Base-by-base conservation (phyloP, 306 rosid species). In the Lagenaria siceraria region DNA sequence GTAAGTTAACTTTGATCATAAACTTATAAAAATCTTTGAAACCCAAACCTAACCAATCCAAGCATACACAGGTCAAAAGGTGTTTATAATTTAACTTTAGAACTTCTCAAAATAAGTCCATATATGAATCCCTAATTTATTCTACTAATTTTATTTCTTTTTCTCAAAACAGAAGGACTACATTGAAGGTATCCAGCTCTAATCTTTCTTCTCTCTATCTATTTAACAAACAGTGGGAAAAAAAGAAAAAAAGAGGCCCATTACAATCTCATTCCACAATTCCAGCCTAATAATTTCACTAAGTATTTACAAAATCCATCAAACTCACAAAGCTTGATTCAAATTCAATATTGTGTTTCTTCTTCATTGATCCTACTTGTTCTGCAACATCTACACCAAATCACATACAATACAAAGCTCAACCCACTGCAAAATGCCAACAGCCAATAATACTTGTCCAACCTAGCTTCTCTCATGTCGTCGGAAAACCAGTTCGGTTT, bases 401-500 rank as follows among this genome's bases (percentile, higher is more conserved):
- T 59, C 46, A 64, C 78, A 86, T 90, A 95, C 42, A 88, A 58
- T 10, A 87, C 14, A 18, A 90, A 85, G 84, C 96, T 88, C 69
- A 86, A 54, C 14, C 79, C 73, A 80, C 90, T 87, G 53, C 84
- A 27, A 71, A 85, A 84, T 42, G 93, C 90, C 58, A 92, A 78
- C 69, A 92, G 85, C 99, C 91, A 90, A 82, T 95, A 95, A 82
- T 88, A 92, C 27, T 82, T 90, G 79, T 92, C 96, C 46, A 95
- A 82, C 42, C 91, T 79, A 11, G 97, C 97, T 81, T 90, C 88
- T 18, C 65, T 87, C 97, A 92, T 90, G 79, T 92, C 86, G 80
- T 95, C 97, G 10, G 88, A 88, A 81, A 95, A 92, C 99, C 99
- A 95, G 80, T 93, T 86, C 8, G 79, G 82, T 49, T 17, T 76